Evolutionary conservation across 1,284 basidiomycete genomes (phyloP), one percentile per base, ranked within the genome.

Genomic region (Puccinia polysora): DNA sequence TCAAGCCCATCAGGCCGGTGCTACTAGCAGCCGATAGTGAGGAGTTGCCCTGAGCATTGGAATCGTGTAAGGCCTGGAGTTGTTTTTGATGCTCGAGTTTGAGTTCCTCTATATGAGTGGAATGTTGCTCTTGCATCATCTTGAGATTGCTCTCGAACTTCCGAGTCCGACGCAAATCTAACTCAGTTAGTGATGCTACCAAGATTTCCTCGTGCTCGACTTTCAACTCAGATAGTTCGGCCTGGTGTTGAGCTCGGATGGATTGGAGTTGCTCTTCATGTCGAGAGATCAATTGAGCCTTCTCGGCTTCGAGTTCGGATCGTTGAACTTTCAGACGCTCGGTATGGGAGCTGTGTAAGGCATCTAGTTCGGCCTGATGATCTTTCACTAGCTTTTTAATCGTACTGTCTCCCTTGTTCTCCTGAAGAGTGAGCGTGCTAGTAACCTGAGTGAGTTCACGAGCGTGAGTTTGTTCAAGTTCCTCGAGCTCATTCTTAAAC

Each of bases 171-270:
- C 43, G 38, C 47, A 32, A 25, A 62, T 58, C 56, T 36, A 30
- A 45, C 59, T 53, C 58, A 63, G 49, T 49, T 2, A 62, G 40
- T n/a, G 59, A 62, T 25, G 10, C 50, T 18, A 20, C 38, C 2
- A 73, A 67, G 14, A 59, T 67, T 3, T 65, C 47, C 40, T 73
- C 64, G 59, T 75, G 75, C n/a, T 67, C 52, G 23, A n/a, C 23
- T 32, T 38, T 32, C 4, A 62, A 10, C 36, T 62, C 59, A 43
- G 40, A 20, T n/a, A 62, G n/a, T 25, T 62, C n/a, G 5, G 30
- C 18, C 20, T 62, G 38, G 30, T 62, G 28, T 12, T 32, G 23
- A 15, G 36, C 15, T 18, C 36, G 23, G 14, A 59, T 18, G n/a
- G 23, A 28, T 32, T 59, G 30, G n/a, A 59, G 20, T 3, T 23